phyloP scores from a whole-genome alignment of 208 protist genomes.

The Crithidia mellificae region DNA sequence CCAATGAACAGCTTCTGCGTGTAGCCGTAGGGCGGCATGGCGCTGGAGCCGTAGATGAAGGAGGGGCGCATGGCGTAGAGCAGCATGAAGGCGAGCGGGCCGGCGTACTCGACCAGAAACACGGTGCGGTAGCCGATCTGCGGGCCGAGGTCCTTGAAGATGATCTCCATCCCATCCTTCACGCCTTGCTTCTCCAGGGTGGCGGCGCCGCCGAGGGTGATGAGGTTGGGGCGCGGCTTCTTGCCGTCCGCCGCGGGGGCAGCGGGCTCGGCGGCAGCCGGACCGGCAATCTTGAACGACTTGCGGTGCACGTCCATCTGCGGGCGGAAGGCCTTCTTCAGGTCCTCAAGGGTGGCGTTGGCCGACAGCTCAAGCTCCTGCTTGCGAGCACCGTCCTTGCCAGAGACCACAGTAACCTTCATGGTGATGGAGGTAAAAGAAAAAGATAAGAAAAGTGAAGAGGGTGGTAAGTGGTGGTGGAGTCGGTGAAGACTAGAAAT shows the following conservation, averaged over 20 bases:
- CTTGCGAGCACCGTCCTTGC: conserved; percentile 36
- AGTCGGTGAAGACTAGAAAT: background rate
- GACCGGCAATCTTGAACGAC: conserved; percentile 63
- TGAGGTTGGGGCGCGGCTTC: conserved; percentile 42
- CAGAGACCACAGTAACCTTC: conserved; percentile 75
- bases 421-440: conserved; percentile 30
- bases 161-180: conserved; percentile 59
- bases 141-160: conserved; percentile 92
- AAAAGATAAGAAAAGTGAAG: conserved; percentile 3
- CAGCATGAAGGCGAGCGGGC: conserved; percentile 91
- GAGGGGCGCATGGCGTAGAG: conserved; percentile 78
- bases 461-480: background rate
- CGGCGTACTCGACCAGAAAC: conserved; percentile 95
- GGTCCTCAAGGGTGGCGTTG: conserved; percentile 66
- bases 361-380: conserved; percentile 61
- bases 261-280: conserved; percentile 25
- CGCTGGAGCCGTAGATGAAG: conserved; percentile 61
- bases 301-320: conserved; percentile 65
- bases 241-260: conserved; percentile 34
- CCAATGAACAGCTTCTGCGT: conserved; percentile 80
- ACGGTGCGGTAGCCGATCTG: conserved; percentile 94
- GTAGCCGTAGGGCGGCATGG: conserved; percentile 46
- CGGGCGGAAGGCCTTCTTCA: conserved; percentile 70
- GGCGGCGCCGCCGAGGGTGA: conserved; percentile 50
- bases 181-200: conserved; percentile 70